Percentiles rank a stretch among this genome's conserved stretches.
These are phyloP conservation scores for Colletotrichum liriopes DNA, from an alignment of 2,329 filamentous ascomycete species.

Conservation along the genomic window DNA sequence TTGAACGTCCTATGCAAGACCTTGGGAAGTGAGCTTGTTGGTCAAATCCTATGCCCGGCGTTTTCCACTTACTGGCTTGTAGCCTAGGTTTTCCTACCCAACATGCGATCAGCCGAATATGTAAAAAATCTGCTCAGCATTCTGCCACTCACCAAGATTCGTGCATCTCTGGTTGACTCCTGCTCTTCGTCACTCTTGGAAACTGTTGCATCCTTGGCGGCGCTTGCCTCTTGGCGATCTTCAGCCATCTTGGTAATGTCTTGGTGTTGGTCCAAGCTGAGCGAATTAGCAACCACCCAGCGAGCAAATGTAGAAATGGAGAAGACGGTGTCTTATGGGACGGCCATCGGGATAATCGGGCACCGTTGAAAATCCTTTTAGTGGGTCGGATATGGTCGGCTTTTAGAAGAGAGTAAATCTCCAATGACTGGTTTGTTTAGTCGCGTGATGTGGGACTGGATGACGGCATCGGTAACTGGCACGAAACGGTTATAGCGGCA, in stretches of 20 bases:
- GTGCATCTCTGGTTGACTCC: background rate
- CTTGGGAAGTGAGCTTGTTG: constrained; percentile 50
- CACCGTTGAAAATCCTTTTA: constrained; percentile 9
- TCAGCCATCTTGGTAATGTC: background rate
- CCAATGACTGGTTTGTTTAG: background rate
- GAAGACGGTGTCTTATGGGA: constrained; percentile 1
- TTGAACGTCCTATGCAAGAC: constrained; percentile 71
- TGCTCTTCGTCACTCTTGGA: background rate
- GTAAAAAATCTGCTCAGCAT: background rate
- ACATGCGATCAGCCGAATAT: background rate
- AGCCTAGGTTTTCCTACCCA: constrained; percentile 34
- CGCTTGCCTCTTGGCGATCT: constrained; percentile 3
- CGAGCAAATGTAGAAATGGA: constrained; percentile 2
- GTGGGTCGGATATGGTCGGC: constrained; percentile 14
- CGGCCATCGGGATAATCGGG: background rate
- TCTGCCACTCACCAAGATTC: constrained; percentile 5
- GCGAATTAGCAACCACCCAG: constrained; percentile 16
- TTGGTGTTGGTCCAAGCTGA: constrained; percentile 17
- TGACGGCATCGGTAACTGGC: constrained; percentile 7
- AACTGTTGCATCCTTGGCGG: background rate
- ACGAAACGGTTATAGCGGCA: constrained; percentile 4
- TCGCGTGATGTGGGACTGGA: constrained; percentile 10
- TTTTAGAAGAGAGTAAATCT: background rate
- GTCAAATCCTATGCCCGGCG: too few relatives aligned
- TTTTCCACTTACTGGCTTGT: constrained; percentile 29